These are phyloP conservation scores for Sporothrix curviconia DNA, from an alignment of 2,329 filamentous ascomycete genomes.

Conservation along the genomic window DNA sequence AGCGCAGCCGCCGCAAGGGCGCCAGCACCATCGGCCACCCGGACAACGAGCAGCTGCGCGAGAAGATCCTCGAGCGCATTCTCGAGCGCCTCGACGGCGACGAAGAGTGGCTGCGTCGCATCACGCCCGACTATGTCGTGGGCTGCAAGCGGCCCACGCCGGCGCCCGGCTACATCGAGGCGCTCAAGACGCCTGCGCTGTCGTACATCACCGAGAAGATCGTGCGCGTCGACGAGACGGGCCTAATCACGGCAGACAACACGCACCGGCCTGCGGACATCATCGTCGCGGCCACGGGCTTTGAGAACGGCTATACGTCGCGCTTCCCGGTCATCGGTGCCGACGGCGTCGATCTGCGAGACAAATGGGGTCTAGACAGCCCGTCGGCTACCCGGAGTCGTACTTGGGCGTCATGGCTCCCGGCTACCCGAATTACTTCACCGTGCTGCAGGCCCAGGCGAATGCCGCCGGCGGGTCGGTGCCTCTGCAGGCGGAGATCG, in stretches of 20 bases:
- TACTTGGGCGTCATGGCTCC: background rate
- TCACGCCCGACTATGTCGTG: background rate
- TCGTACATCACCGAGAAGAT: constrained; percentile 27
- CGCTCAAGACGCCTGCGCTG: constrained; percentile 24
- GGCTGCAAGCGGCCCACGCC: constrained; percentile 23
- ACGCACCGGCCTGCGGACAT: constrained; percentile 13
- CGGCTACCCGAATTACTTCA: background rate
- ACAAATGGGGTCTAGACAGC: background rate
- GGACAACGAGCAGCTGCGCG: constrained; percentile 18
- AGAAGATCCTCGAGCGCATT: background rate
- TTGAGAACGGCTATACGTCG: background rate
- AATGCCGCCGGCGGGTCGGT: constrained; percentile 18
- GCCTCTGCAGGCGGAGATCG: constrained; percentile 19
- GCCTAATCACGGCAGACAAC: constrained; percentile 24
- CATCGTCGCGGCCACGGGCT: constrained; percentile 21
- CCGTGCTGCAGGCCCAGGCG: constrained; percentile 16
- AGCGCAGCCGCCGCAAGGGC: constrained; percentile 15
- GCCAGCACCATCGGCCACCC: constrained; percentile 21
- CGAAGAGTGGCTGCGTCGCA: background rate
- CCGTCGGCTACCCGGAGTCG: constrained; percentile 11
- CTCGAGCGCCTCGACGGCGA: background rate
- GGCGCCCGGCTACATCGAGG: constrained; percentile 23
- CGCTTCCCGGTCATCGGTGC: background rate
- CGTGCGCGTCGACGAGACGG: constrained; percentile 25
- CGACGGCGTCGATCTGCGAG: background rate